A percentile compares a stretch with the other conserved stretches of the same genome.
These are phyloP conservation scores for Apiospora marii DNA, from an alignment of 2,329 filamentous ascomycete genomes.

Conservation along the genomic window DNA sequence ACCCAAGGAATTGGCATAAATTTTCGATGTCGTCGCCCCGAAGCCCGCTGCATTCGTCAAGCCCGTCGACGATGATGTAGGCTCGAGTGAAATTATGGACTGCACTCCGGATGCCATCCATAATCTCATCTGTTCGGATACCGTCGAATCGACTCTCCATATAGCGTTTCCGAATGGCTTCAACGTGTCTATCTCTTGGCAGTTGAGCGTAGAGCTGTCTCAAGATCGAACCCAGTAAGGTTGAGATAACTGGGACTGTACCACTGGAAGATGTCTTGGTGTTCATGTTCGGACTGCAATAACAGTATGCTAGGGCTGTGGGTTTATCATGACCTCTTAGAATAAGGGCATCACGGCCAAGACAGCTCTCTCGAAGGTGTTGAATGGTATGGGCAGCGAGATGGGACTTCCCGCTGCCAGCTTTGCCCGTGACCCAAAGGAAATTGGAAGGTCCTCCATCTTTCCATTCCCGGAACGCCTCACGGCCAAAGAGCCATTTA, in stretches of 20 bases:
- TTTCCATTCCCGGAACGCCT: not conserved
- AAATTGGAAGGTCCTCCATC: not conserved
- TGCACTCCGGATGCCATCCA: not conserved
- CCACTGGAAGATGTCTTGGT: not conserved
- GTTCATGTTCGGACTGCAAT: not conserved
- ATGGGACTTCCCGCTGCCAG: slow-evolving; percentile 12
- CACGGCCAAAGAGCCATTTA: not conserved
- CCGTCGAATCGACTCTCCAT: not conserved
- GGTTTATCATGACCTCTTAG: not conserved
- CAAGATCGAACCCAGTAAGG: not conserved
- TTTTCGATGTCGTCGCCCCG: not conserved
- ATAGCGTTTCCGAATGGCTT: not conserved
- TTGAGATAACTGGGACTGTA: not conserved
- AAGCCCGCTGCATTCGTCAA: not conserved
- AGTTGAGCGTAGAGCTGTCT: slow-evolving; percentile 9
- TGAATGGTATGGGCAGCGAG: slow-evolving; percentile 1
- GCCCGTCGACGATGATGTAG: slow-evolving; percentile 1
- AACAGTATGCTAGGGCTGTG: not conserved
- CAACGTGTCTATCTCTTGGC: not conserved
- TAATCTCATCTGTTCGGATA: not conserved
- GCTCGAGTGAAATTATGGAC: not conserved
- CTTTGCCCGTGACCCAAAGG: slow-evolving; percentile 12
- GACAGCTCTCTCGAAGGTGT: not conserved
- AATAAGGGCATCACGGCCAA: not conserved
- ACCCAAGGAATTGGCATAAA: not conserved